Evolutionary conservation across 2,329 filamentous ascomycete genomes (phyloP), one percentile per base, ranked within the genome.

Genomic region (Penicillium sp.): DNA sequence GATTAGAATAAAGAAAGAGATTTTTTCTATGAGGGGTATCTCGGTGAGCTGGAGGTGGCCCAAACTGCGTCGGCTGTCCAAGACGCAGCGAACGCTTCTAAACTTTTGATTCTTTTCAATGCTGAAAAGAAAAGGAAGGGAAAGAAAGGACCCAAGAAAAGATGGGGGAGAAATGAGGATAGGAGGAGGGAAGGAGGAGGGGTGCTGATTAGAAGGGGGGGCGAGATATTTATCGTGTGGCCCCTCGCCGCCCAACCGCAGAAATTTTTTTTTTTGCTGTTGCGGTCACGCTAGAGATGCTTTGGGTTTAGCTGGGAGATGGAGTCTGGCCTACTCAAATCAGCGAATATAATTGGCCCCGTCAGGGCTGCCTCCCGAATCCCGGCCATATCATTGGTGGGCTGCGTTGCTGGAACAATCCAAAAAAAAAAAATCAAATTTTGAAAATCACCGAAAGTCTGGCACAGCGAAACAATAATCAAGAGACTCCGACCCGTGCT

Each of bases 21-120:
- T 66, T 69, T 74, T 74, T 74, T 78, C 73, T 77, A 77, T 76
- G 56, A 70, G 73, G 68, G 76, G 76, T 78, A 78, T 78, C 75
- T 74, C 70, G 67, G 56, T 62, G 62, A 66, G 65, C 38, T 61
- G 67, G 65, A 58, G 60, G 67, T 61, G 68, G 71, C 68, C 68
- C 72, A 72, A 72, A 68, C 67, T 71, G 74, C 74, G 75, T 72
- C 72, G 61, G 61, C 50, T 66, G 62, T 66, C 50, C 65, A 68
- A 51, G 64, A 76, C 73, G 71, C 74, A 76, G 70, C 62, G 10
- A 66, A 72, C 72, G 75, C 72, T 77, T 77, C 74, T 68, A 64
- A 54, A 54, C 22, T 28, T 54, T 54, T 54, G 65, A 67, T 65
- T 53, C 66, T 62, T 70, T 73, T 73, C 73, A 75, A 74, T 69